Evolutionary conservation across 1,284 basidiomycete species (phyloP).

Genomic region (Moesziomyces globuligerus): DNA sequence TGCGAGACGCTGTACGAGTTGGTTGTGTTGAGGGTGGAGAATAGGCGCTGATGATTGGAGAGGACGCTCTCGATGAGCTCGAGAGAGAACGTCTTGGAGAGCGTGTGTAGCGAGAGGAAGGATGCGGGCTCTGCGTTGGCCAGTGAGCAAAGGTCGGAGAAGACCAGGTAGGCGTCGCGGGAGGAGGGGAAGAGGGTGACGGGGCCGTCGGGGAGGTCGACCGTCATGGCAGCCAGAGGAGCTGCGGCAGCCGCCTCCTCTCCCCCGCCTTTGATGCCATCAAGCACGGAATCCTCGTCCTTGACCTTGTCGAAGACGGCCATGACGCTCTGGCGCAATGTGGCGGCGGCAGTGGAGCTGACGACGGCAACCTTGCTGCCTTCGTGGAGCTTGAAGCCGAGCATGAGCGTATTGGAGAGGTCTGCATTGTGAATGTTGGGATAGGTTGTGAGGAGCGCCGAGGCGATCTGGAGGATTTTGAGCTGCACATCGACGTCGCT

Average conservation of each 20-base stretch:
- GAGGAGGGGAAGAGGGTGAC: constrained; percentile 78
- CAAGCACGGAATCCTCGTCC: constrained; percentile 74
- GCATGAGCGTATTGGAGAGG: constrained; percentile 74
- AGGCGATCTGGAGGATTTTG: constrained; percentile 63
- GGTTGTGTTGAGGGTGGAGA: constrained; percentile 66
- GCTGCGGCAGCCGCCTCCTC: constrained; percentile 62
- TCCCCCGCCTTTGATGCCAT: constrained; percentile 56
- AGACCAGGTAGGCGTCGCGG: constrained; percentile 81
- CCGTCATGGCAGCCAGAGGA: constrained; percentile 58
- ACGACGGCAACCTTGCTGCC: constrained; percentile 89
- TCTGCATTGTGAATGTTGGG: constrained; percentile 54
- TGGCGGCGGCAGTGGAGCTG: constrained; percentile 95
- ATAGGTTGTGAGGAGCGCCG: constrained; percentile 58
- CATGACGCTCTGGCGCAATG: constrained; percentile 95
- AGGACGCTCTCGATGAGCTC: constrained; percentile 96
- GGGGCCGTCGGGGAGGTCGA: constrained; percentile 52
- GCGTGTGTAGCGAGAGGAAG: constrained; percentile 83
- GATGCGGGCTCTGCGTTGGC: constrained; percentile 74
- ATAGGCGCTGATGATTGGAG: constrained; percentile 89
- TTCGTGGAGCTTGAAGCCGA: constrained; percentile 94
- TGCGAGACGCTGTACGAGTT: constrained; percentile 69
- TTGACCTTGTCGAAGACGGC: constrained; percentile 95
- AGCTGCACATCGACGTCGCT: constrained; percentile 65
- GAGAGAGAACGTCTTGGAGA: constrained; percentile 92
- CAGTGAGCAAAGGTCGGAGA: constrained; percentile 63